Conservation (phyloP, 805 yeast species). For the Starmerella lactis-condensi region DNA sequence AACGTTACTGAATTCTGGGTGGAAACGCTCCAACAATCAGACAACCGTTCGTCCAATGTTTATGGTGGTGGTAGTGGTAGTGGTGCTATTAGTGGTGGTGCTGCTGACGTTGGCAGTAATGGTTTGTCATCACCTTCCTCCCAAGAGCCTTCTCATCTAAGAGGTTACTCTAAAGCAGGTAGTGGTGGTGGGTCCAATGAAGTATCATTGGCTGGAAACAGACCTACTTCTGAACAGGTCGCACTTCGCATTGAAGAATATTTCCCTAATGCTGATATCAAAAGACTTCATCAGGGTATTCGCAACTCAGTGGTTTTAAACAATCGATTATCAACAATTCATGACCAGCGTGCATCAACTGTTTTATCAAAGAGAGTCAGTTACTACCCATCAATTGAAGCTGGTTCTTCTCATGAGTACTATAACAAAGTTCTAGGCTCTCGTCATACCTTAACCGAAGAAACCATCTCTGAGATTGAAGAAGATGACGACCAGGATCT, state of each 20-base stretch:
- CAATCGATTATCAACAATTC: conserved; percentile 33
- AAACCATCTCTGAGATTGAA: too few relatives aligned
- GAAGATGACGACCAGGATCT: conserved; percentile 19
- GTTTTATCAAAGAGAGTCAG: conserved; percentile 13
- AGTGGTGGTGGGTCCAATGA: too few relatives aligned
- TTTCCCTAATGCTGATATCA: conserved; percentile 66
- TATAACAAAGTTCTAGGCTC: background rate
- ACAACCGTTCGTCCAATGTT: too few relatives aligned
- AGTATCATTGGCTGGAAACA: conserved; percentile 15
- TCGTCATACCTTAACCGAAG: conserved; percentile 9
- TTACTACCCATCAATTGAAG: too few relatives aligned
- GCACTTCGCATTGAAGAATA: conserved; percentile 77
- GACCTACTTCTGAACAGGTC: conserved; percentile 86
- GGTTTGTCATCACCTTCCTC: too few relatives aligned
- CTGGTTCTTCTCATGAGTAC: too few relatives aligned
- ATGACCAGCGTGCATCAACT: conserved; percentile 19
- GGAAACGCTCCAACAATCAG: background rate
- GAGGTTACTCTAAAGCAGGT: too few relatives aligned
- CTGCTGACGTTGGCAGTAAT: too few relatives aligned
- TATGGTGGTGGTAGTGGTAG: too few relatives aligned
- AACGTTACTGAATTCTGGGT: conserved; percentile 9
- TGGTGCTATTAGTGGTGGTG: too few relatives aligned
- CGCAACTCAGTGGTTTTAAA: conserved; percentile 71
- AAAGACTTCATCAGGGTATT: conserved; percentile 58
- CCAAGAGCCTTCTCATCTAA: too few relatives aligned